Evolutionary conservation across 805 yeast species (phyloP), one percentile per base, ranked within the genome.

Genomic region (Nakazawaea ambrosiae): DNA sequence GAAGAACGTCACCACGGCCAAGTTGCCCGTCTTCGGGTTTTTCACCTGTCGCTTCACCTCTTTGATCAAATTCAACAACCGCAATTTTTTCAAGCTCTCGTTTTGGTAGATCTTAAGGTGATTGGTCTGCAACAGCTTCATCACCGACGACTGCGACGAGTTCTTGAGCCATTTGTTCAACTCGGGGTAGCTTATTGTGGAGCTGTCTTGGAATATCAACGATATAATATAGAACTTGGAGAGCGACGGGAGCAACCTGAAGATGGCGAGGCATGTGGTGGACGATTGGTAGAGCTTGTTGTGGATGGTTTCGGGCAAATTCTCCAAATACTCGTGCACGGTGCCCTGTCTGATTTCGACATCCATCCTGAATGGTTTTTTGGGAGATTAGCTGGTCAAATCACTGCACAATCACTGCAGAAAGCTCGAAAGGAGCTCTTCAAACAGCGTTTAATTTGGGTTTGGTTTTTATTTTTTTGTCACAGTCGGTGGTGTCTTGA

Each of bases 261-360:
- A 89, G n/a, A 92, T 80, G 2, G 98, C 94, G 33, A 92, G 66
- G 55, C 97, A 88, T 39, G 98, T 86, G 10, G 97, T 96, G 2
- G 98, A 96, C 36, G 85, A 75, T 49, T 77, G 80, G 59, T 84
- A 92, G 17, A 92, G 69, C 51, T 87, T 75, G 17, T 80, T 68
- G 49, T 89, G 90, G n/a, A 87, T 85, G 5, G 82, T 68, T 51
- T 82, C 87, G 1, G 97, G 96, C 5, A 92, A 75, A 15, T 85
- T 87, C 54, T 88, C 97, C 43, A 92, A 66, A 58, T 92, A 88
- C 49, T 84, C 94, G 53, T 85, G 85, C 43, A 89, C 92, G 1
- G 86, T 81, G 31, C 78, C 33, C 12, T 33, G 31, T 19, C 30
- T 38, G 23, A 29, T 38, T 4, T 38, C 41, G 31, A 26, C 22